A percentile compares a stretch with the other conserved stretches of the same genome.
Evolutionary conservation across 805 yeast species (phyloP).

Genomic region (Candida rishiriensis): DNA sequence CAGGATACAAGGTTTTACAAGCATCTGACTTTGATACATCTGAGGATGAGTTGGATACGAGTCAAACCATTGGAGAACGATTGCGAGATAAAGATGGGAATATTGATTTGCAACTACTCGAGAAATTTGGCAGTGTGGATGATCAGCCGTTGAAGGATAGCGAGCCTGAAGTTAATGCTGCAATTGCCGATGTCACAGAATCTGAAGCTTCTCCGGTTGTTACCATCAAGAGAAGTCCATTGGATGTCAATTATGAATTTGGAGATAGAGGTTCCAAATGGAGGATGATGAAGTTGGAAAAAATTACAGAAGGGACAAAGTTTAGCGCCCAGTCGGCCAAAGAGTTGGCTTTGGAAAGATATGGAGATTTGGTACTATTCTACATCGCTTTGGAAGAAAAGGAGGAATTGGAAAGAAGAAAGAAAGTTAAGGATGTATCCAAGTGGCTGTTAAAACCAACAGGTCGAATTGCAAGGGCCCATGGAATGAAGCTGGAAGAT

Average conservation of each 20-base stretch:
- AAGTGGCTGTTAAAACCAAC: slow-evolving; percentile 25
- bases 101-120: slow-evolving; percentile 8
- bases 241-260: slow-evolving; percentile 29
- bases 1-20: slow-evolving; percentile 16
- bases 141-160: neutral
- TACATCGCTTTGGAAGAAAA: slow-evolving; percentile 32
- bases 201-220: neutral
- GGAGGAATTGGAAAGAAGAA: slow-evolving; percentile 25
- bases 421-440: slow-evolving; percentile 3
- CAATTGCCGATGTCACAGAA: neutral
- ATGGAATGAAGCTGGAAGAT: slow-evolving; percentile 6
- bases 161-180: neutral
- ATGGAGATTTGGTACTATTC: slow-evolving; percentile 24
- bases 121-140: neutral
- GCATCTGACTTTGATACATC: slow-evolving; percentile 24
- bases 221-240: neutral
- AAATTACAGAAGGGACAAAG: slow-evolving; percentile 18
- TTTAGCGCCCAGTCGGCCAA: slow-evolving; percentile 16
- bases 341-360: slow-evolving; percentile 26
- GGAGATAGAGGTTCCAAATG: slow-evolving; percentile 36
- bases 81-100: slow-evolving; percentile 6
- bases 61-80: slow-evolving; percentile 1
- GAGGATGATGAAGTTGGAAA: slow-evolving; percentile 34
- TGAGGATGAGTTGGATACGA: slow-evolving; percentile 12
- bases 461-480: slow-evolving; percentile 16